Evolutionary conservation across 306 rosid genomes (phyloP).

Genomic region (Macrotyloma uniflorum): DNA sequence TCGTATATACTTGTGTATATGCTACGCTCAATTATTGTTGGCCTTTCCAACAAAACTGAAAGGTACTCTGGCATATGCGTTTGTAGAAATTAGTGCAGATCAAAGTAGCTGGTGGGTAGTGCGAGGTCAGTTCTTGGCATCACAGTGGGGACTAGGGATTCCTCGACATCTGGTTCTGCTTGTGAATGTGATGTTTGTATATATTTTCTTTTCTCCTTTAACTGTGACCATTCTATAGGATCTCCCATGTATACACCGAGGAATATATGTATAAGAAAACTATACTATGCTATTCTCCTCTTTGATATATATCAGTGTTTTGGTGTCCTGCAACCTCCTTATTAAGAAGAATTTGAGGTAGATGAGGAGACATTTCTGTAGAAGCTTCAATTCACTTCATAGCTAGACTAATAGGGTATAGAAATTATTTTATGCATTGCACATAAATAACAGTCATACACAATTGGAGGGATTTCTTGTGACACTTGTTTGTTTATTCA

Average conservation of each 20-base stretch:
- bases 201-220: background rate
- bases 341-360: background rate
- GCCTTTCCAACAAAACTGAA: background rate
- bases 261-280: background rate
- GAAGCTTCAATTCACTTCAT: background rate
- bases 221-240: background rate
- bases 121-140: conserved; percentile 45
- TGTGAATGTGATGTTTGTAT: background rate
- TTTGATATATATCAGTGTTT: background rate
- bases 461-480: background rate
- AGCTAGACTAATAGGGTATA: background rate
- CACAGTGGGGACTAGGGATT: conserved; percentile 38
- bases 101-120: conserved; percentile 5
- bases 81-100: background rate
- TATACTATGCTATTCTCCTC: background rate
- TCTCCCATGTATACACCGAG: background rate
- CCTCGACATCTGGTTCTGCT: conserved; percentile 23
- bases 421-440: background rate
- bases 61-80: conserved; percentile 18
- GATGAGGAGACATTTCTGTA: background rate
- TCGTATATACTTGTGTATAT: too few relatives aligned
- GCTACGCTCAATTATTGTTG: conserved; percentile 32
- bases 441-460: background rate
- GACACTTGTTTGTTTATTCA: background rate
- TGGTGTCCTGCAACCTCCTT: conserved; percentile 1